Evolutionary conservation across 1,284 basidiomycete species (phyloP).

Genomic region (Trichosporon coremiiforme): DNA sequence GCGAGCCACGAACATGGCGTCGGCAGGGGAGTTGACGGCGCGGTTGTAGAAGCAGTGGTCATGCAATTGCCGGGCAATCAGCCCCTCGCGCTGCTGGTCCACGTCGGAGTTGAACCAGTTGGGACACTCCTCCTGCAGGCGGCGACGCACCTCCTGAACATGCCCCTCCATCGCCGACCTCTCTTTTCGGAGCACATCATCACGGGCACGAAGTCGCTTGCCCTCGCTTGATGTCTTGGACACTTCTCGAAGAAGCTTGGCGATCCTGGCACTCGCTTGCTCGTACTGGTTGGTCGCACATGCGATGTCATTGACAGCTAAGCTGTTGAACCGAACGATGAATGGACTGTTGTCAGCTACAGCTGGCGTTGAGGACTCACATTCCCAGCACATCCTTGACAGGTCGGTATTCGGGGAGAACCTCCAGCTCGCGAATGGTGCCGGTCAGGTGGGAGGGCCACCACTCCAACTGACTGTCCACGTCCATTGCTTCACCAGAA

Average conservation of each 20-base stretch:
- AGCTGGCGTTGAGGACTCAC: conserved; percentile 19
- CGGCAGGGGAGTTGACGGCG: conserved; percentile 88
- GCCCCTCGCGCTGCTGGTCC: conserved; percentile 28
- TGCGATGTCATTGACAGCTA: conserved; percentile 81
- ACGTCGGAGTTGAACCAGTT: conserved; percentile 79
- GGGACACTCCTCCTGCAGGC: conserved; percentile 80
- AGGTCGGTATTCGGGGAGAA: conserved; percentile 34
- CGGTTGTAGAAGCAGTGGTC: conserved; percentile 93
- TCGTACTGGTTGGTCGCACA: conserved; percentile 62
- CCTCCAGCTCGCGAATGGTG: conserved; percentile 10
- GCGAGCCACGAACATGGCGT: conserved; percentile 90
- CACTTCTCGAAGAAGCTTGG: conserved; percentile 49
- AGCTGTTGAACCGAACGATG: conserved; percentile 92
- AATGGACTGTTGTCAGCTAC: conserved; percentile 61
- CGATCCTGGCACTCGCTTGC: conserved; percentile 54
- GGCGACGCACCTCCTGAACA: conserved; percentile 61
- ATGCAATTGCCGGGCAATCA: conserved; percentile 39
- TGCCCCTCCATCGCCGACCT: conserved; percentile 42
- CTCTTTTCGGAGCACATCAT: conserved; percentile 43
- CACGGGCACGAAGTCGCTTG: conserved; percentile 36
- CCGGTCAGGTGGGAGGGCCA: conserved; percentile 34
- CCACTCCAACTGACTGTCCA: conserved; percentile 34
- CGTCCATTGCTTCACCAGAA: conserved; percentile 24
- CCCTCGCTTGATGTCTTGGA: conserved; percentile 36
- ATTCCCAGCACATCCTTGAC: conserved; percentile 37